These are phyloP conservation scores for Krasilnikovozyma curviuscula DNA, from an alignment of 768 basidiomycete genomes.

Conservation along the genomic window DNA sequence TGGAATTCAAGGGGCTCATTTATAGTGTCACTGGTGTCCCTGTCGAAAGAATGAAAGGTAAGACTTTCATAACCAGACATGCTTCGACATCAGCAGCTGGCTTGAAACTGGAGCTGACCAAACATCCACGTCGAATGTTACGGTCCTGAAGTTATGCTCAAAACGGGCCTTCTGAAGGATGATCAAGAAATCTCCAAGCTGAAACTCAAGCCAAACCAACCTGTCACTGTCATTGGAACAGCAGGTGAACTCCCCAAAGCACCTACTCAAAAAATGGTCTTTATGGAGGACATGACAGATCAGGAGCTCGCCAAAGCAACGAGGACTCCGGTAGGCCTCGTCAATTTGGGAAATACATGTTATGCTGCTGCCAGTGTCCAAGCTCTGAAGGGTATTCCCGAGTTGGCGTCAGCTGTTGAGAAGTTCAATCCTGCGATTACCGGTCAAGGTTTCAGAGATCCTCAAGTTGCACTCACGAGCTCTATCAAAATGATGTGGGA, in stretches of 20 bases:
- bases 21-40: constrained; percentile 66
- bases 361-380: constrained; percentile 96
- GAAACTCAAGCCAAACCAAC: constrained; percentile 68
- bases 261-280: constrained; percentile 55
- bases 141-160: constrained; percentile 50
- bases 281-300: constrained; percentile 88
- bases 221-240: constrained; percentile 81
- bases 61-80: not conserved
- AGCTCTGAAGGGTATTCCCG: constrained; percentile 78
- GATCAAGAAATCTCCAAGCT: constrained; percentile 73
- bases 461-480: constrained; percentile 10
- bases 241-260: constrained; percentile 81
- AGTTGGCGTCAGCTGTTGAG: constrained; percentile 53
- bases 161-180: constrained; percentile 63
- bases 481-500: constrained; percentile 36
- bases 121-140: not conserved
- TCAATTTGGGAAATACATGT: constrained; percentile 21
- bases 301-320: constrained; percentile 50
- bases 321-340: constrained; percentile 18
- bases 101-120: not conserved
- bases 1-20: constrained; percentile 63
- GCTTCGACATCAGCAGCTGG: not conserved
- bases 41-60: constrained; percentile 11
- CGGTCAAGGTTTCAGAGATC: not conserved
- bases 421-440: constrained; percentile 27